phyloP scores from a whole-genome alignment of 2,329 filamentous ascomycete species.

The Ceratocystis diversiconidia region DNA sequence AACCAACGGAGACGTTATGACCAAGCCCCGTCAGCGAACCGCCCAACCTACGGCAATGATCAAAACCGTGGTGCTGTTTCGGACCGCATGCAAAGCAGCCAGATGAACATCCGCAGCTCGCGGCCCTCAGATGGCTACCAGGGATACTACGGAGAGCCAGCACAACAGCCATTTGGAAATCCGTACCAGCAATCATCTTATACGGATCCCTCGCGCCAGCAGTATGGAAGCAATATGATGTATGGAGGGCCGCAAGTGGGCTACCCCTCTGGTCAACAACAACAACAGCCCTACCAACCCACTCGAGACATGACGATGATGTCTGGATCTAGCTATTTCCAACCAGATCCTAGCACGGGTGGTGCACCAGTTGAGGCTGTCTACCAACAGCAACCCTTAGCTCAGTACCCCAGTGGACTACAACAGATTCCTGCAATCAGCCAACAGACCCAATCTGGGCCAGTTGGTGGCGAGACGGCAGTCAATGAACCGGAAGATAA shows the following conservation, averaged over 20 bases:
- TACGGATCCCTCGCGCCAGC: constrained; percentile 2
- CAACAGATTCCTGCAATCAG: neutral
- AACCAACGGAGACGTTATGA: constrained; percentile 12
- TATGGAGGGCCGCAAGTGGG: neutral
- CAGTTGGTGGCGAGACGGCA: neutral
- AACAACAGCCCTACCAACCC: neutral
- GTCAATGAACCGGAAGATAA: neutral
- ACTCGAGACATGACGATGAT: constrained; percentile 4
- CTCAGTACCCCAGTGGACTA: constrained; percentile 2
- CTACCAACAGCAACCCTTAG: neutral
- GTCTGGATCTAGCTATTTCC: constrained; percentile 5
- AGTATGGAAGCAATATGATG: constrained; percentile 2
- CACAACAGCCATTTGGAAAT: neutral
- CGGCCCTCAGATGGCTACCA: constrained; percentile 2
- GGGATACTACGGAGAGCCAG: neutral
- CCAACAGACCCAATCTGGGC: constrained; percentile 1
- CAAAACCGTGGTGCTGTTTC: neutral
- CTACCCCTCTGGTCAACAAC: constrained; percentile 1
- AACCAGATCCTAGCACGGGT: neutral
- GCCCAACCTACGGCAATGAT: constrained; percentile 1
- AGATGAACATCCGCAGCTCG: neutral
- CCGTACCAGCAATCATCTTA: constrained; percentile 6
- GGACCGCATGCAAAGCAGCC: constrained; percentile 6
- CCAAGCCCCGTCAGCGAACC: neutral
- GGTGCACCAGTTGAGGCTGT: neutral